Percentiles rank a stretch among this genome's conserved stretches.
phyloP scores from a whole-genome alignment of 257 asterid species.

The Eustoma russellianum region DNA sequence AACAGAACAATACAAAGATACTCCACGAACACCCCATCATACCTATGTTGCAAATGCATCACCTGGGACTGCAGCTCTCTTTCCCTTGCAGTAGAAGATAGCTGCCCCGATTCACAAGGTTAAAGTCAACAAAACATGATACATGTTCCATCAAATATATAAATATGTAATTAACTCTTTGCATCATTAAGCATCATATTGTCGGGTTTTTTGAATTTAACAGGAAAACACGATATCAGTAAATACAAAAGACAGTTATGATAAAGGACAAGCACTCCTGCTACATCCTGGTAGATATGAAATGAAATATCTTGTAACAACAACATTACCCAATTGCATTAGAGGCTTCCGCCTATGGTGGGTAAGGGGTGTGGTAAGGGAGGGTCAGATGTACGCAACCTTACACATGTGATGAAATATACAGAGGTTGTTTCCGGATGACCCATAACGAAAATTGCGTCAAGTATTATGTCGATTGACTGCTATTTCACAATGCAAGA shows the following conservation, averaged over 20 bases:
- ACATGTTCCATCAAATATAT: background rate
- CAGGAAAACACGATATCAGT: background rate
- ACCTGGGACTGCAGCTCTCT: constrained; percentile 69
- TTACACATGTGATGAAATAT: too few species aligned
- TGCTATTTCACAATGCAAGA: too few species aligned
- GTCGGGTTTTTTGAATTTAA: background rate
- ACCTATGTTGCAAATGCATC: constrained; percentile 92
- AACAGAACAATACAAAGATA: background rate
- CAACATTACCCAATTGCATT: too few species aligned
- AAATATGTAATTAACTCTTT: background rate
- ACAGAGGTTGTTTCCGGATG: too few species aligned
- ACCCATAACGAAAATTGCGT: too few species aligned
- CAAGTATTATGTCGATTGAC: too few species aligned
- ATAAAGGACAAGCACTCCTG: too few species aligned
- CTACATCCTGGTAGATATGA: too few species aligned
- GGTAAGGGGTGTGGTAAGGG: too few species aligned
- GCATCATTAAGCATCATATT: background rate
- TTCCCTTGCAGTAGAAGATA: constrained; percentile 38
- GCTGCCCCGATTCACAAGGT: constrained; percentile 24
- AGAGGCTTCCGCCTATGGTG: too few species aligned
- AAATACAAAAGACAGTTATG: background rate
- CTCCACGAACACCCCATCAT: constrained; percentile 1
- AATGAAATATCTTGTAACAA: too few species aligned
- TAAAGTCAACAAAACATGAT: constrained; percentile 1
- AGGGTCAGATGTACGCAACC: too few species aligned